A percentile compares a stretch with the other conserved stretches of the same genome.
Conservation (phyloP, 225 moss, liverwort and hornwort species). For the Antitrichia curtipendula region DNA sequence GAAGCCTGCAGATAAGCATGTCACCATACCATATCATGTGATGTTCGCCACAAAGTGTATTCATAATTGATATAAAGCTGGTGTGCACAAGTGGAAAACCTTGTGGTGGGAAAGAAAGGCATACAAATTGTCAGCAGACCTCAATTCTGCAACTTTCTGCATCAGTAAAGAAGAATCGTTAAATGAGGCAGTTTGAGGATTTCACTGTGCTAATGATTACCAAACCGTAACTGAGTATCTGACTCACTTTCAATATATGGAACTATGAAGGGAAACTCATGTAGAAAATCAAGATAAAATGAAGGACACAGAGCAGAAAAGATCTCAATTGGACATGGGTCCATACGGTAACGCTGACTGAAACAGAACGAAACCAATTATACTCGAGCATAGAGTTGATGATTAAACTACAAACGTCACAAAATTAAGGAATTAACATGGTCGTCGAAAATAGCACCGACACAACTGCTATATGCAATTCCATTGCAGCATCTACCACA, state of each 20-base stretch:
- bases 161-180: background rate
- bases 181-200: background rate
- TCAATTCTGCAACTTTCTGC: slow-evolving; percentile 63
- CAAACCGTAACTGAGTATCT: background rate
- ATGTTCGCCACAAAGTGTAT: background rate
- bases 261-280: background rate
- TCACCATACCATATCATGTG: background rate
- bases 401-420: background rate
- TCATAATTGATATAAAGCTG: background rate
- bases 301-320: background rate
- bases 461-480: background rate
- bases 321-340: background rate
- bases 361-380: background rate
- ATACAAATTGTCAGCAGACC: slow-evolving; percentile 67
- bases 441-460: background rate
- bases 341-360: background rate
- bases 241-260: background rate
- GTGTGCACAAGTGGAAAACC: slow-evolving; percentile 17
- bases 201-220: background rate
- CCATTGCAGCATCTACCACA: background rate
- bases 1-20: background rate
- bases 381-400: background rate
- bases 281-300: background rate
- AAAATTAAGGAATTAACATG: background rate
- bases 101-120: slow-evolving; percentile 72